phyloP scores from a whole-genome alignment of 805 yeast genomes.

The Jamesozyma spencerorum region DNA sequence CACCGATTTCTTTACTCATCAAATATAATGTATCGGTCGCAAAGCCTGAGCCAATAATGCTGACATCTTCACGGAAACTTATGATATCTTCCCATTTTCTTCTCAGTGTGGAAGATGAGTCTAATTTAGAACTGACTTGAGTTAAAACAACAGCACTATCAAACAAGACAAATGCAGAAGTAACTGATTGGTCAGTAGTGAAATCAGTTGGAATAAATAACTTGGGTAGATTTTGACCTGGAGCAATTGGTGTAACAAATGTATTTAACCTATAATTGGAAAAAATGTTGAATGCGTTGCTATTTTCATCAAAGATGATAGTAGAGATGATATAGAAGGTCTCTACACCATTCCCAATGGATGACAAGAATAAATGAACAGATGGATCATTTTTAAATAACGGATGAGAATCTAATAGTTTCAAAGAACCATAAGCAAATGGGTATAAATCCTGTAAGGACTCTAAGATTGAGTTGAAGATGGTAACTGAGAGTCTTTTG shows the following conservation, averaged over 20 bases:
- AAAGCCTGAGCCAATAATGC: conserved; percentile 51
- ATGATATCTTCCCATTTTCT: conserved; percentile 78
- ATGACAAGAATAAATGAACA: conserved; percentile 41
- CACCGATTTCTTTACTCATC: conserved; percentile 41
- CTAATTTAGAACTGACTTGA: conserved; percentile 41
- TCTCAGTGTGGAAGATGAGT: conserved; percentile 28
- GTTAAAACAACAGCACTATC: conserved; percentile 55
- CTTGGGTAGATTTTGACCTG: conserved; percentile 4
- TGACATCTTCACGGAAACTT: conserved; percentile 42
- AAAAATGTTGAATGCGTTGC: conserved; percentile 43
- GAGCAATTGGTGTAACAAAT: conserved; percentile 23
- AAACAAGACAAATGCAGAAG: conserved; percentile 50
- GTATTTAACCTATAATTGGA: conserved; percentile 62
- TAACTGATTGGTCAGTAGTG: conserved; percentile 8
- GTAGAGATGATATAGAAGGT: conserved; percentile 44
- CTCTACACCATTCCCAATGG: conserved; percentile 31
- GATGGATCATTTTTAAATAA: conserved; percentile 32
- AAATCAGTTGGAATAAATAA: conserved; percentile 12
- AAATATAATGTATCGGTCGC: conserved; percentile 41
- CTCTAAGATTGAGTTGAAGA: conserved; percentile 32
- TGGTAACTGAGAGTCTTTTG: conserved; percentile 30
- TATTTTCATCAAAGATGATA: conserved; percentile 36
- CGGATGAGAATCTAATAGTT: conserved; percentile 55
- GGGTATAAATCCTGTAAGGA: conserved; percentile 42
- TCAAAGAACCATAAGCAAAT: conserved; percentile 41